Evolutionary conservation across 441 rosid genomes (phyloP).

Genomic region (Croton setiger): DNA sequence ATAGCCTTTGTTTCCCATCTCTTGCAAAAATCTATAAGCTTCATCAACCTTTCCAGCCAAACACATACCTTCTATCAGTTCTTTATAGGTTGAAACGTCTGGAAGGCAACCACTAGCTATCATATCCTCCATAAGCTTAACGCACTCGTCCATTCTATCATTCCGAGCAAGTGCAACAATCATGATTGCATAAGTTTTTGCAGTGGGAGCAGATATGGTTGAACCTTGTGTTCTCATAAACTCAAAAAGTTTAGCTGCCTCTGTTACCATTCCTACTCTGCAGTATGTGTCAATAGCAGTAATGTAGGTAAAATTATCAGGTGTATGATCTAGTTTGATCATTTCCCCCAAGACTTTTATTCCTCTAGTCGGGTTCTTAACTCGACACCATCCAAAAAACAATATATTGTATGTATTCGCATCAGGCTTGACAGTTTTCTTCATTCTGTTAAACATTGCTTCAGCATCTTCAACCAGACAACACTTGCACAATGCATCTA

Average conservation of each 20-base stretch:
- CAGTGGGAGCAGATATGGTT: conserved; percentile 74
- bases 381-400: conserved; percentile 93
- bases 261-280: conserved; percentile 69
- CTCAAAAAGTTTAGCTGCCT: conserved; percentile 74
- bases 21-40: conserved; percentile 76
- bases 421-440: conserved; percentile 55
- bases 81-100: conserved; percentile 82
- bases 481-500: conserved; percentile 89
- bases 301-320: conserved; percentile 79
- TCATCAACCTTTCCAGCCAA: conserved; percentile 67
- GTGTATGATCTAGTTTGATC: conserved; percentile 69
- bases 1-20: conserved; percentile 80
- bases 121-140: conserved; percentile 68
- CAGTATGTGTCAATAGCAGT: conserved; percentile 89
- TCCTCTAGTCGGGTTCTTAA: conserved; percentile 66
- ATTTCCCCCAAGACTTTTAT: conserved; percentile 74
- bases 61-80: conserved; percentile 82
- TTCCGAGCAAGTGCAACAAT: conserved; percentile 58
- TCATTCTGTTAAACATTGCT: conserved; percentile 50
- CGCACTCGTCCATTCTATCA: conserved; percentile 60
- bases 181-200: conserved; percentile 74
- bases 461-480: conserved; percentile 71
- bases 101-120: conserved; percentile 77
- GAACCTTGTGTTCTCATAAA: conserved; percentile 87
- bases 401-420: conserved; percentile 64